These are phyloP conservation scores for Claviceps pazoutovae DNA, from an alignment of 2,329 filamentous ascomycete genomes.

Conservation along the genomic window DNA sequence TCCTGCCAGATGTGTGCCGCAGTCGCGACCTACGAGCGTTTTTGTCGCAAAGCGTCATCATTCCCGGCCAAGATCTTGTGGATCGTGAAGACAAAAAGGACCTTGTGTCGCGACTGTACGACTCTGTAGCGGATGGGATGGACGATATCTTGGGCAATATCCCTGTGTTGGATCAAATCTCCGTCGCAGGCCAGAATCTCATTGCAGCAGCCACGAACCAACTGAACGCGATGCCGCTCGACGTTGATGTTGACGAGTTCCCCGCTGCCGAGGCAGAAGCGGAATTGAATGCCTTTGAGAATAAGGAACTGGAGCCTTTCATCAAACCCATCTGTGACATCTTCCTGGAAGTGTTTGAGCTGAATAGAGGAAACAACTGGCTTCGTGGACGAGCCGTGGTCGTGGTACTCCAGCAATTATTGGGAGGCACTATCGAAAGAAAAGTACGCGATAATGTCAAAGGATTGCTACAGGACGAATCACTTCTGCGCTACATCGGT, in stretches of 20 bases:
- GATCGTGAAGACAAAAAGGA: constrained; percentile 58
- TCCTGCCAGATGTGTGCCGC: constrained; percentile 83
- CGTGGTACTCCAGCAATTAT: constrained; percentile 86
- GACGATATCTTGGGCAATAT: constrained; percentile 96
- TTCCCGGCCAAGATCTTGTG: constrained; percentile 42
- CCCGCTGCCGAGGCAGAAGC: constrained; percentile 71
- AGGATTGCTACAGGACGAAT: constrained; percentile 61
- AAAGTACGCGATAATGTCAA: constrained; percentile 81
- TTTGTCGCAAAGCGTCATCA: constrained; percentile 73
- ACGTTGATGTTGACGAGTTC: constrained; percentile 35
- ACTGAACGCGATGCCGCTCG: constrained; percentile 41
- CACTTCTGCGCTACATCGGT: constrained; percentile 60
- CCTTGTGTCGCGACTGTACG: constrained; percentile 89
- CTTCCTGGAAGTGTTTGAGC: constrained; percentile 88
- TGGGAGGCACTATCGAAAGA: constrained; percentile 90
- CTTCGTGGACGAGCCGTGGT: constrained; percentile 89
- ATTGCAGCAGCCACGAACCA: constrained; percentile 62
- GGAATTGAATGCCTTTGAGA: constrained; percentile 84
- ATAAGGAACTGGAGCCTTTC: constrained; percentile 79
- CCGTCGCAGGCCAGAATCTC: constrained; percentile 80
- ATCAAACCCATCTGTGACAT: constrained; percentile 98
- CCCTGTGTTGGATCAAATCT: constrained; percentile 86
- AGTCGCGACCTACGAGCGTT: constrained; percentile 87
- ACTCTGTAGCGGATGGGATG: constrained; percentile 94
- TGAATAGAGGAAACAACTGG: constrained; percentile 95